Conservation (phyloP, 805 yeast species). For the Geotrichum ghanense region DNA sequence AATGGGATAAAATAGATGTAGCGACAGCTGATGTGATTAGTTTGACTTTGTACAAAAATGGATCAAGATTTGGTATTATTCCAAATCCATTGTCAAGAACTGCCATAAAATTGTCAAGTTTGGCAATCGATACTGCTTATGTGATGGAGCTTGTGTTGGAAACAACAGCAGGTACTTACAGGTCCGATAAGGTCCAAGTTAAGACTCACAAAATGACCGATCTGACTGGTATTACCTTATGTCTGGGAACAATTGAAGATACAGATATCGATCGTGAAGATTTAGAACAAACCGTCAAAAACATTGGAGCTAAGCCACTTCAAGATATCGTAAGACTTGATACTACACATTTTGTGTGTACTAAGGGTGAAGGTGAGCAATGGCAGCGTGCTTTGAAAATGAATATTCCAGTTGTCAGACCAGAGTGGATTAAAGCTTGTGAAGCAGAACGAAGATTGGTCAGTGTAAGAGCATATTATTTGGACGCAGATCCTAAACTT, state of each 20-base stretch:
- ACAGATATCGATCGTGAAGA: slow-evolving; percentile 41
- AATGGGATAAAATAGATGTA: slow-evolving; percentile 80
- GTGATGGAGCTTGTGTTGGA: slow-evolving; percentile 68
- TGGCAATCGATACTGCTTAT: slow-evolving; percentile 76
- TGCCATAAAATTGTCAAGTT: slow-evolving; percentile 80
- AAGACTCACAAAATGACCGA: slow-evolving; percentile 95
- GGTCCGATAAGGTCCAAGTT: slow-evolving; percentile 55
- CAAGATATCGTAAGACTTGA: slow-evolving; percentile 70
- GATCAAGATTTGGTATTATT: slow-evolving; percentile 57
- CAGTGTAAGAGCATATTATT: slow-evolving; percentile 71
- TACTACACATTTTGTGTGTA: slow-evolving; percentile 87
- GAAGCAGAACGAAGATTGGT: slow-evolving; percentile 79
- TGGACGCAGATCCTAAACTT: slow-evolving; percentile 26
- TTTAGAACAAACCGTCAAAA: slow-evolving; percentile 45
- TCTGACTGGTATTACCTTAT: slow-evolving; percentile 80
- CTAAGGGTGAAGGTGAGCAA: slow-evolving; percentile 60
- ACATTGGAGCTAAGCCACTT: slow-evolving; percentile 76
- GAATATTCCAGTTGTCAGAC: slow-evolving; percentile 89
- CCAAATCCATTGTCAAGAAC: slow-evolving; percentile 72
- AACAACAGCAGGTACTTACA: slow-evolving; percentile 81
- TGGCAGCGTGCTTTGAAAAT: slow-evolving; percentile 68
- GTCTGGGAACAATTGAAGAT: slow-evolving; percentile 59
- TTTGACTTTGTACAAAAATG: slow-evolving; percentile 64
- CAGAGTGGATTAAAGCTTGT: slow-evolving; percentile 96
- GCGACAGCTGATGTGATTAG: slow-evolving; percentile 76